These are phyloP conservation scores for Odonthalia washingtoniensis DNA, from an alignment of 31 red algal genomes.

Conservation along the genomic window DNA sequence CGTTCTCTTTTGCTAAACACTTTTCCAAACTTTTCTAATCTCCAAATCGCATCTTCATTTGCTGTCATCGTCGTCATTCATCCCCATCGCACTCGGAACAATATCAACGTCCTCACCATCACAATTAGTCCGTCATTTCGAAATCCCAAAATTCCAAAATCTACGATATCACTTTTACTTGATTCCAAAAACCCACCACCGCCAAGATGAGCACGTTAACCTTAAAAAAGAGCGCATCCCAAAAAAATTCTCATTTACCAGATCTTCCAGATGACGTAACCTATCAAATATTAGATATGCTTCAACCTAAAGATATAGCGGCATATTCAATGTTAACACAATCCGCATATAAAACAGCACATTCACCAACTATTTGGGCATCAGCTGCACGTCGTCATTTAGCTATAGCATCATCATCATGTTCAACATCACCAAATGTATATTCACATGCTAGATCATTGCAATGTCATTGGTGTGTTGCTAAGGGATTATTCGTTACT, in stretches of 20 bases:
- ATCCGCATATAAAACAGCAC: neutral
- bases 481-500: conserved; percentile 48
- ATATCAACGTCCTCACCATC: too few relatives aligned
- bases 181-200: neutral
- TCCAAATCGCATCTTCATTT: too few relatives aligned
- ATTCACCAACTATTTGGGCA: conserved; percentile 20
- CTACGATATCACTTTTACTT: too few relatives aligned
- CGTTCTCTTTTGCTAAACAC: too few relatives aligned
- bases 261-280: conserved; percentile 43
- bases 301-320: conserved; percentile 39
- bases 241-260: too few relatives aligned
- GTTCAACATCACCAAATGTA: conserved; percentile 7
- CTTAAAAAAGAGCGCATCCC: conserved; percentile 7
- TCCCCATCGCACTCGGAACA: too few relatives aligned
- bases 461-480: conserved; percentile 48
- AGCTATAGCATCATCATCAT: neutral
- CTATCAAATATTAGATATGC: conserved; percentile 8
- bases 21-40: too few relatives aligned
- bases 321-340: conserved; percentile 3
- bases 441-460: conserved; percentile 31
- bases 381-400: conserved; percentile 44
- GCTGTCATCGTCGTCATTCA: too few relatives aligned
- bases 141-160: too few relatives aligned
- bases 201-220: conserved; percentile 29
- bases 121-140: too few relatives aligned